Evolutionary conservation across 2,329 filamentous ascomycete species (phyloP).

Genomic region (Neurospora crassa): DNA sequence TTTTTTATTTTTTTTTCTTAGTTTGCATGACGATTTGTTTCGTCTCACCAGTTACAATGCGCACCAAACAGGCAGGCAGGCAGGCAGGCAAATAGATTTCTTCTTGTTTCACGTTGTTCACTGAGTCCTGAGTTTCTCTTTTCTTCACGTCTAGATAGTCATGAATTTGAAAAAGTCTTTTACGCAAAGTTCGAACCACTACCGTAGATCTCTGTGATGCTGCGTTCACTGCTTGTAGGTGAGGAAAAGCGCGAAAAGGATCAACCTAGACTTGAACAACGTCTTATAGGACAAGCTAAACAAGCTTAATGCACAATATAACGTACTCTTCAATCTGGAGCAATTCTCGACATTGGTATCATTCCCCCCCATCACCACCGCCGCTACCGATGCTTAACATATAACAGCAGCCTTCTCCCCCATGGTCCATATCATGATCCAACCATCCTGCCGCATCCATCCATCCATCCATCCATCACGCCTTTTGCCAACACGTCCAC

Average conservation of each 20-base stretch:
- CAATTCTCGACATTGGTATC: background rate
- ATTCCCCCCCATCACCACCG: background rate
- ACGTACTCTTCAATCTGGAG: background rate
- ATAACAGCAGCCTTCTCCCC: background rate
- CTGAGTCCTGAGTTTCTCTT: background rate
- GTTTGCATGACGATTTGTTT: background rate
- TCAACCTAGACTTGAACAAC: background rate
- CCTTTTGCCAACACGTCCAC: background rate
- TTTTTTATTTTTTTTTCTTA: background rate
- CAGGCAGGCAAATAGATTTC: background rate
- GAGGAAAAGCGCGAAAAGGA: background rate
- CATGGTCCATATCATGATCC: background rate
- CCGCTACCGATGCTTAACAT: background rate
- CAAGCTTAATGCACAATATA: background rate
- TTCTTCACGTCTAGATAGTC: background rate
- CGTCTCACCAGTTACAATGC: background rate
- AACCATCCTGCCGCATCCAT: background rate
- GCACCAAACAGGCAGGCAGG: background rate
- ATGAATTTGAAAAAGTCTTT: background rate
- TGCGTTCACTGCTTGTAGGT: background rate
- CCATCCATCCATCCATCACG: background rate
- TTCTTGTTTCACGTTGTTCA: background rate
- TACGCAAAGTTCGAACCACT: background rate
- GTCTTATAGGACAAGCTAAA: background rate
- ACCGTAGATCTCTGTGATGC: background rate